phyloP scores from a whole-genome alignment of 2,329 filamentous ascomycete genomes.

The Alternaria longipes region DNA sequence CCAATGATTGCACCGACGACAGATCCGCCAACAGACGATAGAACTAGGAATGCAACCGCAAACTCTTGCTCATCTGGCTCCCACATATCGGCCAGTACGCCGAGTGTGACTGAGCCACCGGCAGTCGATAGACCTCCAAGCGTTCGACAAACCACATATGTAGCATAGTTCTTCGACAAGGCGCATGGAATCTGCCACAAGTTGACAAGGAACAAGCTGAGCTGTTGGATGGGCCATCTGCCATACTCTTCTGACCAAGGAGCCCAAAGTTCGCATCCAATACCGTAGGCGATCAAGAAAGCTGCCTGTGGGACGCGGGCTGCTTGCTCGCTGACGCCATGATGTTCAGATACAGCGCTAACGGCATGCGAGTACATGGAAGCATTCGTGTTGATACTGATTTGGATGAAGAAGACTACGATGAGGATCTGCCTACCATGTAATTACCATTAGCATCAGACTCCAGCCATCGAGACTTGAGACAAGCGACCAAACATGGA shows the following conservation, averaged over 20 bases:
- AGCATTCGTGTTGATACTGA: constrained; percentile 65
- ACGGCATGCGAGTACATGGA: constrained; percentile 61
- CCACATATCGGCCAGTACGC: constrained; percentile 72
- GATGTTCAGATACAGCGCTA: constrained; percentile 56
- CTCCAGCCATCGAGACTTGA: background rate
- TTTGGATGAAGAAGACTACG: constrained; percentile 63
- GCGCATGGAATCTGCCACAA: constrained; percentile 62
- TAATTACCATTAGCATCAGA: background rate
- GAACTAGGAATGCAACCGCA: constrained; percentile 67
- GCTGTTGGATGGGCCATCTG: constrained; percentile 62
- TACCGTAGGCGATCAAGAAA: constrained; percentile 61
- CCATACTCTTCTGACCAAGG: constrained; percentile 65
- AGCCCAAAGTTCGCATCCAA: constrained; percentile 63
- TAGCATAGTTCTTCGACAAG: constrained; percentile 55
- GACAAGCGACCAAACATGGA: background rate
- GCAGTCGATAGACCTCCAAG: constrained; percentile 69
- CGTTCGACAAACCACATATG: constrained; percentile 56
- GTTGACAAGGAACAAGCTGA: constrained; percentile 62
- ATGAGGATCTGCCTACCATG: constrained; percentile 55
- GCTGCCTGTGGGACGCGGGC: constrained; percentile 60
- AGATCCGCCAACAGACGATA: constrained; percentile 65
- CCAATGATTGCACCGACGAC: constrained; percentile 65
- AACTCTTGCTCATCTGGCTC: constrained; percentile 66
- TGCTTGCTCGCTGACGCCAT: constrained; percentile 57
- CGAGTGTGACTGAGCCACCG: constrained; percentile 70